A percentile compares a stretch with the other conserved stretches of the same genome.
Conservation (phyloP, 2,329 filamentous ascomycete species). For the Sordariomycetes sp. region DNA sequence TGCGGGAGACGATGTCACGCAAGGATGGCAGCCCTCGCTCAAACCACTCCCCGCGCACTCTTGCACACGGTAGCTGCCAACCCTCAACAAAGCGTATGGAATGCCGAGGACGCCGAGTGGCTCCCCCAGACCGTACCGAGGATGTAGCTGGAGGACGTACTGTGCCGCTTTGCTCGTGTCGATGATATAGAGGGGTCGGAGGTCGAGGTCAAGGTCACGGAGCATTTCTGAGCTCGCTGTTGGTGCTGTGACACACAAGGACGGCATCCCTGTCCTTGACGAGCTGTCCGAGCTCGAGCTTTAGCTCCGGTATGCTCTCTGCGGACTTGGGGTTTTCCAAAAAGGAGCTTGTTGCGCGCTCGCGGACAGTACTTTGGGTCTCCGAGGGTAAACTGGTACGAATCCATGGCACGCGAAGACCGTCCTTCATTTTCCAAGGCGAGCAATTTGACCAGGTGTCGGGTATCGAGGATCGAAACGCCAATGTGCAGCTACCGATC, state of each 20-base stretch:
- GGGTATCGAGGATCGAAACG: conserved; percentile 5
- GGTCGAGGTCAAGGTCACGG: conserved; percentile 7
- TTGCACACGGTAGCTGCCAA: too few species aligned
- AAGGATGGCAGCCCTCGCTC: too few species aligned
- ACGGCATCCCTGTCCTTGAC: conserved; percentile 1
- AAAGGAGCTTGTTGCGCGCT: conserved; percentile 8
- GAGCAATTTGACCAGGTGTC: not conserved
- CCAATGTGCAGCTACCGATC: conserved; percentile 7
- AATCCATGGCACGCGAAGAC: not conserved
- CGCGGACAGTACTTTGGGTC: conserved; percentile 2
- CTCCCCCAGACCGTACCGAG: conserved; percentile 10
- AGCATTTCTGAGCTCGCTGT: conserved; percentile 6
- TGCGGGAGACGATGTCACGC: too few species aligned
- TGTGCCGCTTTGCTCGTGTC: conserved; percentile 14
- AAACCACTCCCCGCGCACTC: too few species aligned
- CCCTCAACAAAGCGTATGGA: conserved; percentile 7
- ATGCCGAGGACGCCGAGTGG: conserved; percentile 9
- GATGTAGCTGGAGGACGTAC: conserved; percentile 11
- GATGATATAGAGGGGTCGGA: conserved; percentile 10
- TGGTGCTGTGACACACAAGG: conserved; percentile 4
- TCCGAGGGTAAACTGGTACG: conserved; percentile 6
- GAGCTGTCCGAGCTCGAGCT: conserved; percentile 1
- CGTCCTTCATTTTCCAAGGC: not conserved
- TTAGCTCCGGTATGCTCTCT: conserved; percentile 5
- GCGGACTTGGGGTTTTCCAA: conserved; percentile 5